Evolutionary conservation across 2,329 filamentous ascomycete genomes (phyloP), one percentile per base, ranked within the genome.

Genomic region (Penicillium aurantiogriseum): DNA sequence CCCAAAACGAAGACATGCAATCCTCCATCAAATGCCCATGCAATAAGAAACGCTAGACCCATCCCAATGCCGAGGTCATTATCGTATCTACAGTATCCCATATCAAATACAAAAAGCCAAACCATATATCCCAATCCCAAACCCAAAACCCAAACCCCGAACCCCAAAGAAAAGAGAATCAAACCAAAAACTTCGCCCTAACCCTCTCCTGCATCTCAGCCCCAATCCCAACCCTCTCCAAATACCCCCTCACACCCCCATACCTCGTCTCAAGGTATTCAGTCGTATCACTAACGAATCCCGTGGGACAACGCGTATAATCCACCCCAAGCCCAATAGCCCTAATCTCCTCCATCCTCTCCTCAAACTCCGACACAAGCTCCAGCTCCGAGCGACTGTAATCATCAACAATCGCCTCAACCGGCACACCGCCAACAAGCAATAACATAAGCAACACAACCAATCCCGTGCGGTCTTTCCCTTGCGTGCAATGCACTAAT

Each of bases 401-500:
- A 74, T 96, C 92, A 61, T 86, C 69, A 54, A 84, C 79, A 42
- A 95, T 86, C 2, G 85, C 88, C 0, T 80, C 70, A 1, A 79
- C 57, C 0, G 85, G 83, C 1, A 89, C 71, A 8, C 74, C 76
- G 4, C 63, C 63, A 2, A 89, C 78, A 11, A 89, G 76, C 67
- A 93, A 79, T 21, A 95, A 76, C 0, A 88, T 74, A 4, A 96
- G 77, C 40, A 88, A 78, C 5, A 91, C 79, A 11, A 90, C 79
- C 13, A 96, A 77, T 0, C 92, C 92, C 1, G 86, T 92, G 2
- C 92, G 84, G 69, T 96, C 92, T 71, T 96, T 96, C 57, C 92
- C 92, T 68, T 95, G 91, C 0, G 91, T 94, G 73, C 92, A 96
- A 73, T 96, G 91, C 2, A 94, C 77, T 8, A 96, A 70, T 1